phyloP scores from a whole-genome alignment of 1,284 basidiomycete species.

The Anthracocystis walkeri region DNA sequence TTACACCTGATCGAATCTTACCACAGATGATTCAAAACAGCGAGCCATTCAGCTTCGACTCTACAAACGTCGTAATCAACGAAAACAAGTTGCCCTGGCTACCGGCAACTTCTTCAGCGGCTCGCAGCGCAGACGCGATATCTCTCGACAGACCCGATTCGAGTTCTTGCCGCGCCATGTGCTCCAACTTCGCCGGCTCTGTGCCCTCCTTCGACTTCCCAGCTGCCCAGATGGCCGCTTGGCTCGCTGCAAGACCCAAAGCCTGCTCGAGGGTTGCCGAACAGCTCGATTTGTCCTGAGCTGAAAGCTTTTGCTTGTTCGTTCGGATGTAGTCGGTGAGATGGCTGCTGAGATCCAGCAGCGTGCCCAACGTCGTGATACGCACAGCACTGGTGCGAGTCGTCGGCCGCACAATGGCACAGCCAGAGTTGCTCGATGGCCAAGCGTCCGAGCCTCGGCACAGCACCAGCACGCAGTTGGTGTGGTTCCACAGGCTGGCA shows the following conservation, averaged over 20 bases:
- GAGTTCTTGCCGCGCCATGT: constrained; percentile 43
- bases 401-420: constrained; percentile 40
- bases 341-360: constrained; percentile 56
- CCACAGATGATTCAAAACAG: constrained; percentile 10
- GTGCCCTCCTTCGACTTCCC: constrained; percentile 29
- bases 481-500: constrained; percentile 78
- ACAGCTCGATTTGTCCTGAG: constrained; percentile 8
- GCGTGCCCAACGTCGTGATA: constrained; percentile 63
- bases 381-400: constrained; percentile 52
- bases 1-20: background rate
- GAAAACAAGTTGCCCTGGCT: constrained; percentile 20
- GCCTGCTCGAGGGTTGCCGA: constrained; percentile 48
- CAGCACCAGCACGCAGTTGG: constrained; percentile 78
- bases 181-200: constrained; percentile 24
- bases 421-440: constrained; percentile 77
- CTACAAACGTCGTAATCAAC: constrained; percentile 32
- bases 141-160: constrained; percentile 43
- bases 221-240: constrained; percentile 47
- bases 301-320: constrained; percentile 19
- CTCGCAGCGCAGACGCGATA: constrained; percentile 33
- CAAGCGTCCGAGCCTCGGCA: constrained; percentile 78
- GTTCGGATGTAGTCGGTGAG: constrained; percentile 51
- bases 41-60: constrained; percentile 27
- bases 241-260: constrained; percentile 40
- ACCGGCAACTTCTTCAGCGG: constrained; percentile 35